phyloP scores from a whole-genome alignment of 257 asterid genomes.

The Orobanche coerulescens region DNA sequence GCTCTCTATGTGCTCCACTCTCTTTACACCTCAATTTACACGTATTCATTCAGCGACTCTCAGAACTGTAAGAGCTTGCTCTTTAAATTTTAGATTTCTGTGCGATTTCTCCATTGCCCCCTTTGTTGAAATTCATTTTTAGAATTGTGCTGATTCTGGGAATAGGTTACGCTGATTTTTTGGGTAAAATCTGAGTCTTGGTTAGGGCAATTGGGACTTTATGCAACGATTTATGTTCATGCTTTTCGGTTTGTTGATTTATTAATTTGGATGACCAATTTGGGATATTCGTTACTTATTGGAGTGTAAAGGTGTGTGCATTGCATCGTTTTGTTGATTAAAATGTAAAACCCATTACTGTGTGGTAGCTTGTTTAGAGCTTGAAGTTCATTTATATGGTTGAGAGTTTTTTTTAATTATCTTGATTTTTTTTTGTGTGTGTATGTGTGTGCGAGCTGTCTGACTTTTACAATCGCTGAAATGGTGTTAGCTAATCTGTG shows the following conservation, averaged over 20 bases:
- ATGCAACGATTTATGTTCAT: background rate
- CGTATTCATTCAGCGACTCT: slow-evolving; percentile 46
- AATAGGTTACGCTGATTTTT: background rate
- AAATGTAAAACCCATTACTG: background rate
- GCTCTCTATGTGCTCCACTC: slow-evolving; percentile 75
- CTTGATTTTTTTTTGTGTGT: slow-evolving; percentile 1
- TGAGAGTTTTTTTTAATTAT: too few species aligned
- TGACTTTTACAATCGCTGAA: background rate
- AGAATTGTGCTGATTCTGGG: slow-evolving; percentile 20
- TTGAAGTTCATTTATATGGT: background rate
- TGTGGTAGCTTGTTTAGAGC: background rate
- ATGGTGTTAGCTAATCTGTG: background rate
- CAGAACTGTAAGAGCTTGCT: slow-evolving; percentile 37
- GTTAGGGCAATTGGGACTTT: background rate
- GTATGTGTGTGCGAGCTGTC: background rate
- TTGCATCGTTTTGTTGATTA: slow-evolving; percentile 5
- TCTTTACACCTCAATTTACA: slow-evolving; percentile 59
- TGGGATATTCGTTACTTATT: background rate
- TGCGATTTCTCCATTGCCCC: slow-evolving; percentile 16
- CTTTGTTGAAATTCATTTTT: slow-evolving; percentile 15
- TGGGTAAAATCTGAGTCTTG: background rate
- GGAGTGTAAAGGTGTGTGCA: background rate
- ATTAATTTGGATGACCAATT: background rate
- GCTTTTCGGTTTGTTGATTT: background rate
- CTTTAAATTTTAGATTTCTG: background rate